A percentile compares a stretch with the other conserved stretches of the same genome.
Evolutionary conservation across 176 grass and related monocot genomes (phyloP).

Genomic region (Oryza coarctata): DNA sequence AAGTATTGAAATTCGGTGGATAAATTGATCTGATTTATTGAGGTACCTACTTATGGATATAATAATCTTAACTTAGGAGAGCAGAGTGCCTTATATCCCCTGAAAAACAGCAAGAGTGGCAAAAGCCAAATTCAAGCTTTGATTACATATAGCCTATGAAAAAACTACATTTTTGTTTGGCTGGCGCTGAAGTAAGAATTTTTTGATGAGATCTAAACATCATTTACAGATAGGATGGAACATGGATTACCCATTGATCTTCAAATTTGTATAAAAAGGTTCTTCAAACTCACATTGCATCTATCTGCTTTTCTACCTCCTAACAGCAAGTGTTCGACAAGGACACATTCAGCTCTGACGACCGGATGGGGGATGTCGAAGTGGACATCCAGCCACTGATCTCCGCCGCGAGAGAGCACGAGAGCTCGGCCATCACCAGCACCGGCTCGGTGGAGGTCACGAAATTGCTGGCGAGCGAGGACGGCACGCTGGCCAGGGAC

Average conservation of each 20-base stretch:
- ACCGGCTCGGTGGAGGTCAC: conserved; percentile 52
- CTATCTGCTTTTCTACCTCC: not conserved
- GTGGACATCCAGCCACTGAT: conserved; percentile 84
- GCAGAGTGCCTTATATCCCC: not conserved
- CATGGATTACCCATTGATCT: not conserved
- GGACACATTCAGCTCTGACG: conserved; percentile 87
- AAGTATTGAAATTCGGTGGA: not conserved
- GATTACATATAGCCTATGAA: not conserved
- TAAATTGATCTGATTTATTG: not conserved
- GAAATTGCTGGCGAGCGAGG: conserved; percentile 59
- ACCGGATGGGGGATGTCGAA: conserved; percentile 89
- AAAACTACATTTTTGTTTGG: not conserved
- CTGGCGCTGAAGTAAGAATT: not conserved
- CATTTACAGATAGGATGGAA: not conserved
- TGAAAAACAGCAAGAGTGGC: not conserved
- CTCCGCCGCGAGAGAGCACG: conserved; percentile 63
- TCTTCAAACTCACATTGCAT: not conserved
- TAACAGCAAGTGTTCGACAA: conserved; percentile 88
- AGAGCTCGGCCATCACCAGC: conserved; percentile 44
- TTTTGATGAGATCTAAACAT: not conserved
- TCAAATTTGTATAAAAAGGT: not conserved
- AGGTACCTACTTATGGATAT: not conserved
- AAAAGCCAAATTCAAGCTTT: too few relatives aligned
- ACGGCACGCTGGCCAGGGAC: conserved; percentile 64
- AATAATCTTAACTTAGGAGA: not conserved